Percentiles rank a stretch among this genome's conserved stretches.
These are phyloP conservation scores for Diaporthe velutina DNA, from an alignment of 2,329 filamentous ascomycete species.

Conservation along the genomic window DNA sequence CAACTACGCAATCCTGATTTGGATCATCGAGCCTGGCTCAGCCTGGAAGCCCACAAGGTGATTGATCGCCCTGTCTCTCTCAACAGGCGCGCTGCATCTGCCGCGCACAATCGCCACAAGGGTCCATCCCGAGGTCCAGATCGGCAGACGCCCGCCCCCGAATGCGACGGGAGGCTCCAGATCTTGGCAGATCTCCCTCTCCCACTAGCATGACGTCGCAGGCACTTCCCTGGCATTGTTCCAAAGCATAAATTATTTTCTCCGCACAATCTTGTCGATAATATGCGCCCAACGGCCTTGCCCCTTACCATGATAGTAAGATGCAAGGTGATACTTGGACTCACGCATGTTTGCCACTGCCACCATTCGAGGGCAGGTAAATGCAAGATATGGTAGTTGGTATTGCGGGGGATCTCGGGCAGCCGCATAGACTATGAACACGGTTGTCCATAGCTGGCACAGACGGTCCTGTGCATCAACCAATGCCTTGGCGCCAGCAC, in stretches of 20 bases:
- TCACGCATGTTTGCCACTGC: slow-evolving; percentile 12
- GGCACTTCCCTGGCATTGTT: background rate
- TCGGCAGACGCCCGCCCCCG: slow-evolving; percentile 8
- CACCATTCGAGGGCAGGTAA: background rate
- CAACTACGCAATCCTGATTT: slow-evolving; percentile 1
- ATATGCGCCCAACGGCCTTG: background rate
- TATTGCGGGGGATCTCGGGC: slow-evolving; percentile 22
- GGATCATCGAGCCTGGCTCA: slow-evolving; percentile 4
- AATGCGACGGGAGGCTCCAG: slow-evolving; percentile 13
- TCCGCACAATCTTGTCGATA: background rate
- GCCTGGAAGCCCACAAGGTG: slow-evolving; percentile 1
- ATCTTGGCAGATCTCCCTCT: slow-evolving; percentile 24
- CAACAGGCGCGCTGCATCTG: slow-evolving; percentile 15
- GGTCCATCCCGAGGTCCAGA: slow-evolving; percentile 29
- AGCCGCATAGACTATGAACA: background rate
- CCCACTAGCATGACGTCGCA: background rate
- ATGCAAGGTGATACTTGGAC: slow-evolving; percentile 10
- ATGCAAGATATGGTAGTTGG: background rate
- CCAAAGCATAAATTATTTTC: slow-evolving; percentile 3
- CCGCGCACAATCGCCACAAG: slow-evolving; percentile 21
- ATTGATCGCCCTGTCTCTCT: background rate
- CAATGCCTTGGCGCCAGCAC: slow-evolving; percentile 2
- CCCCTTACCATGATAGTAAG: background rate
- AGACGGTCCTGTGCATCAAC: background rate
- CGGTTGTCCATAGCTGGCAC: background rate